These are phyloP conservation scores for Lablab purpureus DNA, from an alignment of 306 rosid species.

Conservation along the genomic window DNA sequence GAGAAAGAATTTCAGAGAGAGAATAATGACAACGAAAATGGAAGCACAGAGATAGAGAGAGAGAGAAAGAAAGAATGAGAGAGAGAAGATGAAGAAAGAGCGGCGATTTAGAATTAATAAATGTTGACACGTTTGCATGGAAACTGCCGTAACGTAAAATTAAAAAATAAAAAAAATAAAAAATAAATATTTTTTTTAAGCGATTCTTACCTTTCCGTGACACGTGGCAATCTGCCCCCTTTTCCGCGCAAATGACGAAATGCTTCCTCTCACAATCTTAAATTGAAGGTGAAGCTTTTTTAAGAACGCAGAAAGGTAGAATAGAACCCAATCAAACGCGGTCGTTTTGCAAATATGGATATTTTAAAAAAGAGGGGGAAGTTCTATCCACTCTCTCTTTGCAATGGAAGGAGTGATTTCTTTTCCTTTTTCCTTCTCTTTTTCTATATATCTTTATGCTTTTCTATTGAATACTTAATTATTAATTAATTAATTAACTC, in stretches of 20 bases:
- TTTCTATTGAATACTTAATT: not conserved
- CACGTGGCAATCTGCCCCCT: conserved; percentile 56
- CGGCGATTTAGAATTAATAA: conserved; percentile 66
- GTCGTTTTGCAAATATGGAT: conserved; percentile 40
- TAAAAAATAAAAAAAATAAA: conserved; percentile 11
- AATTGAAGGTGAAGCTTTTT: conserved; percentile 54
- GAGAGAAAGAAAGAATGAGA: conserved; percentile 38
- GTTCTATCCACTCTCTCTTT: not conserved
- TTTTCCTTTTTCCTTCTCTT: not conserved
- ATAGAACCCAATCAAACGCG: conserved; percentile 40
- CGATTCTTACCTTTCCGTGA: not conserved
- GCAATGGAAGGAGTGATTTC: not conserved
- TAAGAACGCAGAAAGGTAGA: not conserved
- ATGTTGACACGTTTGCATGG: conserved; percentile 62
- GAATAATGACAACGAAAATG: conserved; percentile 48
- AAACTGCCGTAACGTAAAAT: conserved; percentile 63
- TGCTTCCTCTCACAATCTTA: conserved; percentile 44
- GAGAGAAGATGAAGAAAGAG: conserved; percentile 46
- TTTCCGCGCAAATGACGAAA: conserved; percentile 46
- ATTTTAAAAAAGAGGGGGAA: not conserved
- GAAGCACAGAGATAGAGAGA: conserved; percentile 39
- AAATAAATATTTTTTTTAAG: not conserved
- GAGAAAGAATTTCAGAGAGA: conserved; percentile 42
- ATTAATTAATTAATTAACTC: not conserved
- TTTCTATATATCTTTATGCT: not conserved